A percentile compares a stretch with the other conserved stretches of the same genome.
Evolutionary conservation across 1,284 basidiomycete genomes (phyloP).

Genomic region (Pterula multifida): DNA sequence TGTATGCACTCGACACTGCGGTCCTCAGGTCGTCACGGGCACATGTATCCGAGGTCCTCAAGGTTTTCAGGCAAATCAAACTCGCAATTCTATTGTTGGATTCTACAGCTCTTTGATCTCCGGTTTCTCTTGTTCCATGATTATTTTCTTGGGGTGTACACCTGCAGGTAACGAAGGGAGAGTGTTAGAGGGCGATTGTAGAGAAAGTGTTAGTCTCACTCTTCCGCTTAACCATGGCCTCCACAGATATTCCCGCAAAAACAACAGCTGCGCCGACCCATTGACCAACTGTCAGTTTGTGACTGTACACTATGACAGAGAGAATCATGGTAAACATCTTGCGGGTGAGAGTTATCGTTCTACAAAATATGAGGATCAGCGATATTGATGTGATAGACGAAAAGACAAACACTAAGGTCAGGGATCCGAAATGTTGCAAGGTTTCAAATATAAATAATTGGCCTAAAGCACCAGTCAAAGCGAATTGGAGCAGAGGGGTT

Average conservation of each 20-base stretch:
- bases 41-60: no score
- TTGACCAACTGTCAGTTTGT: constrained; percentile 75
- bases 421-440: constrained; percentile 86
- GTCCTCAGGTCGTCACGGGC: no score
- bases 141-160: constrained; percentile 65
- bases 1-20: no score
- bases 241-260: constrained; percentile 88
- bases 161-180: constrained; percentile 29
- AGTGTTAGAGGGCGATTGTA: constrained; percentile 4
- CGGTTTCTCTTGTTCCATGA: constrained; percentile 72
- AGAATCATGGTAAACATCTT: constrained; percentile 98
- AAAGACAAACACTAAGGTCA: constrained; percentile 76
- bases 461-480: constrained; percentile 84
- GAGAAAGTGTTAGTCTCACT: constrained; percentile 31
- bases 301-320: constrained; percentile 88
- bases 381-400: not conserved
- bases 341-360: constrained; percentile 91
- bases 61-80: no score
- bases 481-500: constrained; percentile 74
- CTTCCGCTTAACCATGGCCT: constrained; percentile 81
- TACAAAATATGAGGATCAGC: constrained; percentile 17
- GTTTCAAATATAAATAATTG: constrained; percentile 99
- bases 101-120: constrained; percentile 63
- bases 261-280: constrained; percentile 89
- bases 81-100: not conserved